A percentile compares a stretch with the other conserved stretches of the same genome.
phyloP scores from a whole-genome alignment of 1,284 basidiomycete species.

The Rhodotorula sp. region DNA sequence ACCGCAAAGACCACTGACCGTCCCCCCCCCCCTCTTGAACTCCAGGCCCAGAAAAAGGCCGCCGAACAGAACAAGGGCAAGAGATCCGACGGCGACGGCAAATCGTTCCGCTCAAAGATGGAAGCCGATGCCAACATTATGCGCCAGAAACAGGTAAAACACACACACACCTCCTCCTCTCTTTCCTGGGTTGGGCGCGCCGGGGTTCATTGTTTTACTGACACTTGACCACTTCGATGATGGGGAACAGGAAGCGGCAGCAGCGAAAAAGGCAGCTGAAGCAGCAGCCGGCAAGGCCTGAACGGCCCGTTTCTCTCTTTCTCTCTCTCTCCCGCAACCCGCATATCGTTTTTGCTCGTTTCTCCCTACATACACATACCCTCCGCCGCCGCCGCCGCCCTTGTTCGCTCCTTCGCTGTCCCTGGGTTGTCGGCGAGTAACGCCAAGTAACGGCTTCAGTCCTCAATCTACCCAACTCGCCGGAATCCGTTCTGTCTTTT shows the following conservation, averaged over 20 bases:
- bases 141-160: conserved; percentile 19
- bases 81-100: conserved; percentile 14
- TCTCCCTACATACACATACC: neutral
- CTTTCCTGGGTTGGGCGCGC: too few relatives aligned
- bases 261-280: conserved; percentile 20
- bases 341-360: neutral
- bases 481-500: neutral
- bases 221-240: neutral
- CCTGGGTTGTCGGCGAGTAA: too few relatives aligned
- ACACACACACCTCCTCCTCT: neutral
- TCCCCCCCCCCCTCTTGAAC: too few relatives aligned
- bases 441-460: too few relatives aligned
- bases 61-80: conserved; percentile 10
- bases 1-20: neutral
- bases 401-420: too few relatives aligned
- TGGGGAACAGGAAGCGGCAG: conserved; percentile 7
- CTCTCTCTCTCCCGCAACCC: neutral
- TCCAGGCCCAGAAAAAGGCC: conserved; percentile 18
- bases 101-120: conserved; percentile 10
- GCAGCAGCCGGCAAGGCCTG: neutral
- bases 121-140: conserved; percentile 26
- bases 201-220: neutral
- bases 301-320: neutral
- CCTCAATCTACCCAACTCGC: neutral
- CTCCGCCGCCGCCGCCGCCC: too few relatives aligned